A percentile compares a stretch with the other conserved stretches of the same genome.
These are phyloP conservation scores for Trametes elegans DNA, from an alignment of 768 basidiomycete species.

Conservation along the genomic window DNA sequence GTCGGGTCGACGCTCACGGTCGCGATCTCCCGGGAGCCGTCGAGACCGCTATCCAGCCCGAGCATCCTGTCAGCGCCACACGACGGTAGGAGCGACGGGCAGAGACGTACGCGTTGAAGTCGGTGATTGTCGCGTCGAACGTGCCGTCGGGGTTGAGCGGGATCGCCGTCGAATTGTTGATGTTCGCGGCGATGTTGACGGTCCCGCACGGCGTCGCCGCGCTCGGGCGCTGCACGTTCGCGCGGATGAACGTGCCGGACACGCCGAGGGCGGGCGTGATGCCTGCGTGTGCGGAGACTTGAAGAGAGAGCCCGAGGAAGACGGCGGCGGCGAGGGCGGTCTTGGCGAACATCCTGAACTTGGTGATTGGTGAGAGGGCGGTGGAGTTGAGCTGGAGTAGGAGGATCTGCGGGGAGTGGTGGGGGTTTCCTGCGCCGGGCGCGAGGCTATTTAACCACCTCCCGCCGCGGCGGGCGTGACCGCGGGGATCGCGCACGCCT, in stretches of 20 bases:
- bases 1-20: constrained; percentile 43
- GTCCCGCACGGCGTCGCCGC: constrained; percentile 39
- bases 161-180: constrained; percentile 35
- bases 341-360: constrained; percentile 27
- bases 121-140: constrained; percentile 38
- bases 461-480: too few relatives aligned
- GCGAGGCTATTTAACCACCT: too few relatives aligned
- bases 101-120: constrained; percentile 44
- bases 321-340: constrained; percentile 27
- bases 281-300: constrained; percentile 40
- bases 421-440: too few relatives aligned
- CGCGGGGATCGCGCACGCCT: too few relatives aligned
- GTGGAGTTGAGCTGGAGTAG: too few relatives aligned
- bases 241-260: constrained; percentile 22
- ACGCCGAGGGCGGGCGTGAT: constrained; percentile 42
- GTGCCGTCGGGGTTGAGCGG: constrained; percentile 35
- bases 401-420: too few relatives aligned
- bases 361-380: too few relatives aligned
- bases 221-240: constrained; percentile 30
- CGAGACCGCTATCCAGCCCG: constrained; percentile 32
- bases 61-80: too few relatives aligned
- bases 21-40: constrained; percentile 45
- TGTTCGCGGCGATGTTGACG: constrained; percentile 36
- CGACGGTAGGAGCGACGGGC: neutral
- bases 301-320: constrained; percentile 34